A percentile compares a stretch with the other conserved stretches of the same genome.
phyloP scores from a whole-genome alignment of 345 rosid genomes.

The Citrus trifoliata region DNA sequence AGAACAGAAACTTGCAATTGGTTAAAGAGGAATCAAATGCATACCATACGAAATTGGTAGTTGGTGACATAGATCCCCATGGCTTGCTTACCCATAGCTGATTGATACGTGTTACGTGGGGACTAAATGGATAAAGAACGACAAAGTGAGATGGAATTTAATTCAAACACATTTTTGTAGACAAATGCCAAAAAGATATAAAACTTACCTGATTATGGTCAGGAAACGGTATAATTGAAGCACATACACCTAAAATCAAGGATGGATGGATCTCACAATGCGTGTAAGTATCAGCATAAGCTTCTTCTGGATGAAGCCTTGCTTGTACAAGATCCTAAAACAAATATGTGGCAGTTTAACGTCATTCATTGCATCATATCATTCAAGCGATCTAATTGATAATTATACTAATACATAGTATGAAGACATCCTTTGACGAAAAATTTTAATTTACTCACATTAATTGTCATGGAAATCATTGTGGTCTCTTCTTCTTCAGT shows the following conservation, averaged over 20 bases:
- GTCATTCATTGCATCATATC: background rate
- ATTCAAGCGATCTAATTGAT: background rate
- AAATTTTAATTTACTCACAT: slow-evolving; percentile 46
- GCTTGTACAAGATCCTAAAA: slow-evolving; percentile 91
- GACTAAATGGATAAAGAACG: slow-evolving; percentile 50
- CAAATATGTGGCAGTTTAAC: slow-evolving; percentile 11
- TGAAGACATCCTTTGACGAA: background rate
- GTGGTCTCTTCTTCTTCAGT: slow-evolving; percentile 99
- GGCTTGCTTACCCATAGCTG: slow-evolving; percentile 99
- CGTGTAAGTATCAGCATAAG: slow-evolving; percentile 84
- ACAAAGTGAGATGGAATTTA: slow-evolving; percentile 4
- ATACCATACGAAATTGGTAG: slow-evolving; percentile 95
- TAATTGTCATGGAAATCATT: slow-evolving; percentile 99
- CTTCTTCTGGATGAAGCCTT: slow-evolving; percentile 67
- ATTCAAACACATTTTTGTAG: background rate
- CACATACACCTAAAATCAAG: slow-evolving; percentile 92
- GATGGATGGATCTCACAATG: slow-evolving; percentile 99
- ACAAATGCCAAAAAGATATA: slow-evolving; percentile 7
- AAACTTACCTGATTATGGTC: slow-evolving; percentile 93
- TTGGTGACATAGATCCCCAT: slow-evolving; percentile 99
- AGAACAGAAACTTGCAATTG: background rate
- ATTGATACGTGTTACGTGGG: slow-evolving; percentile 98
- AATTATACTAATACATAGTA: background rate
- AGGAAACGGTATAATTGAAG: slow-evolving; percentile 98
- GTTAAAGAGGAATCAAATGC: background rate